phyloP scores from a whole-genome alignment of 192 early-diverging fungal genomes.

The Phlyctochytrium bullatum region DNA sequence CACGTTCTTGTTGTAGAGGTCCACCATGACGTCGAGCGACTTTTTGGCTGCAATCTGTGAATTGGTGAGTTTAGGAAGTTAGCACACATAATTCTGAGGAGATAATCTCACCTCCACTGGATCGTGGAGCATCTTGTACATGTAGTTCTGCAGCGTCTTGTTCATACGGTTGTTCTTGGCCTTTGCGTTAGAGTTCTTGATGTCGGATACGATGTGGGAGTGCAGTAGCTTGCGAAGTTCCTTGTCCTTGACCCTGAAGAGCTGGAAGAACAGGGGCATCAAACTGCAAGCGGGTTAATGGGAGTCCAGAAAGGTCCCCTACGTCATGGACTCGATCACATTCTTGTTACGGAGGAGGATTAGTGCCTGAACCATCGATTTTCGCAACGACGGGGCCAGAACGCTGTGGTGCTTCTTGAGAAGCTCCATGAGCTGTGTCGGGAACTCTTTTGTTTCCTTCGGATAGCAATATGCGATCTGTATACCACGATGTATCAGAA shows the following conservation, averaged over 20 bases:
- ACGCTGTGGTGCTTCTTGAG: constrained; percentile 78
- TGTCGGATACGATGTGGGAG: constrained; percentile 92
- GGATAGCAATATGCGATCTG: constrained; percentile 85
- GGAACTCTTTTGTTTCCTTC: constrained; percentile 74
- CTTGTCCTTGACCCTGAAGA: constrained; percentile 95
- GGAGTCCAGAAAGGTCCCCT: background rate
- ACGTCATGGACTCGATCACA: constrained; percentile 49
- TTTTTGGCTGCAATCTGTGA: constrained; percentile 85
- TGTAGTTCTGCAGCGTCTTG: constrained; percentile 94
- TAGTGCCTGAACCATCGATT: constrained; percentile 84
- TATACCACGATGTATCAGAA: background rate
- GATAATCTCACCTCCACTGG: constrained; percentile 45
- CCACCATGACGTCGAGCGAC: constrained; percentile 95
- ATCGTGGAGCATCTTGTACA: constrained; percentile 93
- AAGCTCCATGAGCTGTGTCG: constrained; percentile 79
- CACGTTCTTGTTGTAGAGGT: constrained; percentile 93
- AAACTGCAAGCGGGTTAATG: constrained; percentile 29
- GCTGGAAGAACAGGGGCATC: constrained; percentile 92
- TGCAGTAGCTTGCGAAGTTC: constrained; percentile 83
- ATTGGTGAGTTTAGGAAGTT: constrained; percentile 1
- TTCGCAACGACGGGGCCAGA: constrained; percentile 79
- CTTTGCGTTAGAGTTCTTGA: constrained; percentile 89
- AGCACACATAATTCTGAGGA: background rate
- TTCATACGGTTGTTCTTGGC: constrained; percentile 97
- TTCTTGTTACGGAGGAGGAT: constrained; percentile 88